Evolutionary conservation across 495 filamentous ascomycete species (phyloP).

Genomic region (Daldinia bambusicola): DNA sequence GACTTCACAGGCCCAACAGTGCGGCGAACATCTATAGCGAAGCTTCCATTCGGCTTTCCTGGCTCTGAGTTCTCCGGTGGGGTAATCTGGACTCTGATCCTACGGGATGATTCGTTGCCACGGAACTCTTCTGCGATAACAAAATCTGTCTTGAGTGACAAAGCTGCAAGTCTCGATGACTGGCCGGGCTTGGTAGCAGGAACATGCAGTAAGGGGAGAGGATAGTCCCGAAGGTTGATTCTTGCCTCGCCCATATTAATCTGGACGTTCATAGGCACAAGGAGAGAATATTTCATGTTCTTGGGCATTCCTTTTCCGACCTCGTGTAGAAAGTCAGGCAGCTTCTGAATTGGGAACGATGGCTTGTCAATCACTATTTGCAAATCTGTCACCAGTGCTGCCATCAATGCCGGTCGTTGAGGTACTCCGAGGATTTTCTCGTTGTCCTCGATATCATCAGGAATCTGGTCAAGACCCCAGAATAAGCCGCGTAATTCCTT

Average conservation of each 20-base stretch:
- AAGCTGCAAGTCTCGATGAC: slow-evolving; percentile 79
- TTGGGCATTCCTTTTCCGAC: slow-evolving; percentile 96
- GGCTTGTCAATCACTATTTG: slow-evolving; percentile 91
- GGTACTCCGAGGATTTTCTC: slow-evolving; percentile 90
- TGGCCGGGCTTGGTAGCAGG: slow-evolving; percentile 83
- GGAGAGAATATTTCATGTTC: slow-evolving; percentile 86
- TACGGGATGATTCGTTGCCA: slow-evolving; percentile 77
- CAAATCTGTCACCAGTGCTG: slow-evolving; percentile 82
- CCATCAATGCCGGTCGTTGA: slow-evolving; percentile 85
- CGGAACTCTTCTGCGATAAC: slow-evolving; percentile 96
- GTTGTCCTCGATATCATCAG: slow-evolving; percentile 79
- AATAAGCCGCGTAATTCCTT: slow-evolving; percentile 83
- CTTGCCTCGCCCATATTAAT: slow-evolving; percentile 92
- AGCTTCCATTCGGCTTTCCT: slow-evolving; percentile 65
- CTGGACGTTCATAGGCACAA: slow-evolving; percentile 89
- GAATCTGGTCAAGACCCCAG: slow-evolving; percentile 83
- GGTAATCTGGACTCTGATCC: slow-evolving; percentile 85
- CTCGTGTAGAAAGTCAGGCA: slow-evolving; percentile 81
- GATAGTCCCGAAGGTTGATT: slow-evolving; percentile 89
- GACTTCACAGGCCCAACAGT: slow-evolving; percentile 96
- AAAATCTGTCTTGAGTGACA: slow-evolving; percentile 89
- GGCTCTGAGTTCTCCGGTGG: slow-evolving; percentile 65
- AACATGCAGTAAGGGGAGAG: slow-evolving; percentile 89
- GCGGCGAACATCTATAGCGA: slow-evolving; percentile 84
- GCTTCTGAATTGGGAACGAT: slow-evolving; percentile 82